phyloP scores from a whole-genome alignment of 768 basidiomycete genomes.

The Lentinula lateritia region DNA sequence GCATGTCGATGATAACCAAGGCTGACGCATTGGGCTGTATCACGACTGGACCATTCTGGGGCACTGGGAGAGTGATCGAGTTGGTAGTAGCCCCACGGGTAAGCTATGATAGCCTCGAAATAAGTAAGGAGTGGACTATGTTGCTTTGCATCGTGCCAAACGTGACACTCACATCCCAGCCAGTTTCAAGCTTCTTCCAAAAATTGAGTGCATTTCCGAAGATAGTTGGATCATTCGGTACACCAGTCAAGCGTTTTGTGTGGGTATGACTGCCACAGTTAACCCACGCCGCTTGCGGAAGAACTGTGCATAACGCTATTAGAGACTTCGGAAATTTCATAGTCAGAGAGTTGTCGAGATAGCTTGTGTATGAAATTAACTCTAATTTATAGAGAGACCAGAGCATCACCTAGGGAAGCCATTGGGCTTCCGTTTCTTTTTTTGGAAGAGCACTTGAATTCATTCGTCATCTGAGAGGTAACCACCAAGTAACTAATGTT shows the following conservation, averaged over 20 bases:
- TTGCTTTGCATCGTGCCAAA: too few relatives aligned
- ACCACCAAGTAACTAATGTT: too few relatives aligned
- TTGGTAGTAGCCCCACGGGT: conserved; percentile 20
- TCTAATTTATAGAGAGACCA: not conserved
- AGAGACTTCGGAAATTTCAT: not conserved
- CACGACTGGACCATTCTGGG: conserved; percentile 18
- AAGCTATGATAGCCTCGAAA: conserved; percentile 11
- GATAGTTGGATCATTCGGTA: conserved; percentile 7
- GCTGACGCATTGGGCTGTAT: conserved; percentile 26
- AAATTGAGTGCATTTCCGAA: conserved; percentile 26
- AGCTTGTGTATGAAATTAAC: not conserved
- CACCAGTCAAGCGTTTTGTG: not conserved
- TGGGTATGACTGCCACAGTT: not conserved
- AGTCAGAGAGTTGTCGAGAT: not conserved
- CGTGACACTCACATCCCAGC: conserved; percentile 20
- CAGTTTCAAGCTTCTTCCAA: conserved; percentile 19
- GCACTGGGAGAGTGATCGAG: conserved; percentile 21
- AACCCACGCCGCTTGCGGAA: not conserved
- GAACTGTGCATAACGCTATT: not conserved
- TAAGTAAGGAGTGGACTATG: not conserved
- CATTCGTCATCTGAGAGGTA: too few relatives aligned
- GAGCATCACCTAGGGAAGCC: not conserved
- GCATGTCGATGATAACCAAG: conserved; percentile 30
- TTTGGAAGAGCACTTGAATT: too few relatives aligned
- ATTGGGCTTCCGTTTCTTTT: too few relatives aligned